Percentiles rank a stretch among this genome's conserved stretches.
phyloP scores from a whole-genome alignment of 1,139 yeast species.

The Lodderomyces theae region DNA sequence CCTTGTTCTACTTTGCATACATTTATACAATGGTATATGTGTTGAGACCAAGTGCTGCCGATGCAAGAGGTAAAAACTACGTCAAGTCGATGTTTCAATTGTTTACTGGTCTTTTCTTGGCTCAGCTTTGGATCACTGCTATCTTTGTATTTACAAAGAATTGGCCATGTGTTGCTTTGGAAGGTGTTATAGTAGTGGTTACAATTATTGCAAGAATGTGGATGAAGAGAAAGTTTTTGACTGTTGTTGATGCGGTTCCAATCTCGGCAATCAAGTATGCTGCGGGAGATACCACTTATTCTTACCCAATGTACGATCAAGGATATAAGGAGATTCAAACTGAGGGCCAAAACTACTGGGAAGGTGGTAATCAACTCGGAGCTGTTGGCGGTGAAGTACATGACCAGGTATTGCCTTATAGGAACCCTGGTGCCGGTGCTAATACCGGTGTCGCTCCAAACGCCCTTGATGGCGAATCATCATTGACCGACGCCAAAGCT shows the following conservation, averaged over 20 bases:
- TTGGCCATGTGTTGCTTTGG: conserved; percentile 72
- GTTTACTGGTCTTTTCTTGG: conserved; percentile 62
- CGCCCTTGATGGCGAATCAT: conserved; percentile 4
- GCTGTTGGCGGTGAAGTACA: conserved; percentile 23
- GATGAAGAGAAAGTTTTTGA: conserved; percentile 56
- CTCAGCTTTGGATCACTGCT: conserved; percentile 64
- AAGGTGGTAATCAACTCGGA: conserved; percentile 45
- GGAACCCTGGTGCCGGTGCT: conserved; percentile 9
- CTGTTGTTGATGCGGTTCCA: conserved; percentile 67
- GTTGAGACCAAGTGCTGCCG: conserved; percentile 48
- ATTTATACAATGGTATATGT: conserved; percentile 58
- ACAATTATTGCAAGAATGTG: conserved; percentile 57
- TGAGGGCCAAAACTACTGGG: conserved; percentile 53
- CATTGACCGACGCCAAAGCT: neutral
- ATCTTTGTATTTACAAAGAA: conserved; percentile 66
- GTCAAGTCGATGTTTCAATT: conserved; percentile 65
- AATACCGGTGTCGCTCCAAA: conserved; percentile 2
- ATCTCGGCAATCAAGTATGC: conserved; percentile 66
- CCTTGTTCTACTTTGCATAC: conserved; percentile 57
- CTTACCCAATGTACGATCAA: conserved; percentile 57
- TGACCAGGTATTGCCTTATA: conserved; percentile 27
- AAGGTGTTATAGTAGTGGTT: conserved; percentile 48
- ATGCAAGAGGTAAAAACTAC: conserved; percentile 65
- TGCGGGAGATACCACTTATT: conserved; percentile 49
- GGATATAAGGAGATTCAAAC: conserved; percentile 56